Percentiles rank a stretch among this genome's conserved stretches.
Conservation (phyloP, 768 basidiomycete genomes). For the Lactarius sanguifluus region DNA sequence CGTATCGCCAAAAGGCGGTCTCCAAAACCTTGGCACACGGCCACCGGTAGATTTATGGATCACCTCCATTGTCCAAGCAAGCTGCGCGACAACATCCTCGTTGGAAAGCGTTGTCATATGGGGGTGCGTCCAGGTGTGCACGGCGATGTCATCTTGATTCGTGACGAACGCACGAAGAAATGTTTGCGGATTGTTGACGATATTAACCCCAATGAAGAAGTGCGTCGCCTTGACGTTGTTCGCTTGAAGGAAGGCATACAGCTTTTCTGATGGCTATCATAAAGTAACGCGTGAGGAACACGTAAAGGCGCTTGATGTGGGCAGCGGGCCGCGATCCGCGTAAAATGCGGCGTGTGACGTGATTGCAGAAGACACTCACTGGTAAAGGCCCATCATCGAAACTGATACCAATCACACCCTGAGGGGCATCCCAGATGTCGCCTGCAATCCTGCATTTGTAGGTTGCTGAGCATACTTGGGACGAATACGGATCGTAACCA, state of each 20-base stretch:
- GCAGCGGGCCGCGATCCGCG: background rate
- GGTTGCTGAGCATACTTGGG: slow-evolving; percentile 72
- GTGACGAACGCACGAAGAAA: slow-evolving; percentile 54
- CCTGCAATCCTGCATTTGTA: slow-evolving; percentile 52
- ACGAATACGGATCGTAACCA: slow-evolving; percentile 43
- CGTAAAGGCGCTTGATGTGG: no score
- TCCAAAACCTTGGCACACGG: slow-evolving; percentile 44
- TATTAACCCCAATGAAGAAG: slow-evolving; percentile 86
- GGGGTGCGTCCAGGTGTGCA: slow-evolving; percentile 49
- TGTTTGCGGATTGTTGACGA: slow-evolving; percentile 53
- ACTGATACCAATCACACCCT: slow-evolving; percentile 59
- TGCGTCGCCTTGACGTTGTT: slow-evolving; percentile 76
- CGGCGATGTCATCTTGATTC: slow-evolving; percentile 41
- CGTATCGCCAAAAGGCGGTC: slow-evolving; percentile 41
- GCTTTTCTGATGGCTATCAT: slow-evolving; percentile 39
- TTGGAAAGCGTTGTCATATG: slow-evolving; percentile 52
- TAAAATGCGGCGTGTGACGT: background rate
- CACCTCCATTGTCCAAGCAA: slow-evolving; percentile 56
- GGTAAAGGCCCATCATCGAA: slow-evolving; percentile 82
- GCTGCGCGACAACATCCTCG: slow-evolving; percentile 44
- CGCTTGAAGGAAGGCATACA: slow-evolving; percentile 66
- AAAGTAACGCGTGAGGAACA: slow-evolving; percentile 11
- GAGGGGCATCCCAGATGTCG: slow-evolving; percentile 77
- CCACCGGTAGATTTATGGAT: slow-evolving; percentile 51
- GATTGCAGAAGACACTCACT: slow-evolving; percentile 34